Evolutionary conservation across 2,329 filamentous ascomycete genomes (phyloP).

Genomic region (Conoideocrella luteorostrata): DNA sequence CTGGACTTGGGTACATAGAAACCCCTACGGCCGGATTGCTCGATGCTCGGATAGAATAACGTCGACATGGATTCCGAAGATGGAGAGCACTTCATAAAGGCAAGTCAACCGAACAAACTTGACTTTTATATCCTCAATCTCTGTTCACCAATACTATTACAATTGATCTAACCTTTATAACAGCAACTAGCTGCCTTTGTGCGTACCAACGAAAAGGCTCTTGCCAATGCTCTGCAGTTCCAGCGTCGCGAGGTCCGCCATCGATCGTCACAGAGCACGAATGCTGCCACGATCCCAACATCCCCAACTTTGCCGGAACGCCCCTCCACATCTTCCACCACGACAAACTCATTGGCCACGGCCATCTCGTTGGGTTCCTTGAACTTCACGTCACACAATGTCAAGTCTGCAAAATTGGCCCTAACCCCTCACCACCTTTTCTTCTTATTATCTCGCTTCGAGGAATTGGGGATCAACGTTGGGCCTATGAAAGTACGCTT

Average conservation of each 20-base stretch:
- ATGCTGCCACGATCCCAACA: slow-evolving; percentile 48
- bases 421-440: slow-evolving; percentile 95
- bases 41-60: slow-evolving; percentile 21
- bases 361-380: slow-evolving; percentile 82
- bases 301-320: slow-evolving; percentile 54
- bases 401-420: slow-evolving; percentile 86
- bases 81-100: slow-evolving; percentile 85
- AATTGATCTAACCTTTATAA: slow-evolving; percentile 23
- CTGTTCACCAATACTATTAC: background rate
- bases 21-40: slow-evolving; percentile 1
- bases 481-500: slow-evolving; percentile 94
- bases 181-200: slow-evolving; percentile 95
- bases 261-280: slow-evolving; percentile 60
- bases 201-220: slow-evolving; percentile 91
- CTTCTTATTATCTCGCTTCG: slow-evolving; percentile 90
- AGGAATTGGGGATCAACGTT: slow-evolving; percentile 83
- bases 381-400: slow-evolving; percentile 74
- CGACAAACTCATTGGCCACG: slow-evolving; percentile 70
- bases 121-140: too few species aligned
- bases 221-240: slow-evolving; percentile 90
- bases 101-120: too few species aligned
- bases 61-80: slow-evolving; percentile 76
- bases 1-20: background rate
- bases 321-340: slow-evolving; percentile 60
- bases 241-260: slow-evolving; percentile 65